These are phyloP conservation scores for Dendrocalamus sinicus DNA, from an alignment of 176 grass and related monocot genomes.

Conservation along the genomic window DNA sequence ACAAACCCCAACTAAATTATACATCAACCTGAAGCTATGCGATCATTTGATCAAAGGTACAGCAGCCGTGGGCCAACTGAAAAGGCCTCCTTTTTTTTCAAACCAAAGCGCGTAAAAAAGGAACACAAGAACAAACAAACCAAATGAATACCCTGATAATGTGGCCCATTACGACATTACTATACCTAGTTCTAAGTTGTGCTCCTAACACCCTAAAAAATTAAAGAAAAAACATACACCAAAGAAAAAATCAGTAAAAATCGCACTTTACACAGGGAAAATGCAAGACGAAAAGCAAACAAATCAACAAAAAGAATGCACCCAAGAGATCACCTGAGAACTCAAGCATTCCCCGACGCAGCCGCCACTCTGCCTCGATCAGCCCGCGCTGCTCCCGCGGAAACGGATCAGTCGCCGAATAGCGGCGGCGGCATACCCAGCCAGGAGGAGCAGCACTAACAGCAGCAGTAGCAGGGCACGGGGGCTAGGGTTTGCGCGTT, in stretches of 20 bases:
- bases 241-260: not conserved
- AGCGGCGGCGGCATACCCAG: constrained; percentile 2
- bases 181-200: not conserved
- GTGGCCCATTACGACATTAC: too few relatives aligned
- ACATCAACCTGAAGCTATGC: not conserved
- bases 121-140: not conserved
- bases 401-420: constrained; percentile 9
- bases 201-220: not conserved
- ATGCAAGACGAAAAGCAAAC: not conserved
- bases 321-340: not conserved
- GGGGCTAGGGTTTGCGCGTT: constrained; percentile 52
- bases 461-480: not conserved
- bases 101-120: not conserved
- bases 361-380: not conserved
- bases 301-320: not conserved
- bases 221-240: not conserved
- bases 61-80: not conserved
- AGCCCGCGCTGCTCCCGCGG: not conserved
- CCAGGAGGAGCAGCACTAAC: not conserved
- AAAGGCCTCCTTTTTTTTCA: not conserved
- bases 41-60: not conserved
- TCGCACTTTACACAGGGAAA: not conserved
- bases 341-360: constrained; percentile 5
- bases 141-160: not conserved
- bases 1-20: not conserved